Conservation (phyloP, 1,284 basidiomycete genomes). For the Trichosporon ovoides region DNA sequence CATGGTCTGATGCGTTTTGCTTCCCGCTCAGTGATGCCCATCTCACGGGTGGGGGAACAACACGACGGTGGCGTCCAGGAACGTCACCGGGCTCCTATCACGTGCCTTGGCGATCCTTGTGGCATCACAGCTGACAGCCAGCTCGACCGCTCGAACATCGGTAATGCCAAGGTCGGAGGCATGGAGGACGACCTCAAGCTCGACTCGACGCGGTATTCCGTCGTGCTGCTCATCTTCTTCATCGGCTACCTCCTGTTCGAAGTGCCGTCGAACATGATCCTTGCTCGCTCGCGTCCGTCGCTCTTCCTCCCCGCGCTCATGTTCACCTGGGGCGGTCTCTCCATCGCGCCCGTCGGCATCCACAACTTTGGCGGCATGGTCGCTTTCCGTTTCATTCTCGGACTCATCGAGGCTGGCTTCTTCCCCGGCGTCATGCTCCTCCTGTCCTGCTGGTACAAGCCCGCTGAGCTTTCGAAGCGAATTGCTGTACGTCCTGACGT, state of each 20-base stretch:
- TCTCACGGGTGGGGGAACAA: neutral
- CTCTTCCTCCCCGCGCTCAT: conserved; percentile 32
- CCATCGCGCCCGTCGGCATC: conserved; percentile 20
- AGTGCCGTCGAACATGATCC: conserved; percentile 46
- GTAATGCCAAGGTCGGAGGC: conserved; percentile 37
- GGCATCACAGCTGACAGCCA: neutral
- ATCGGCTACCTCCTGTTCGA: conserved; percentile 41
- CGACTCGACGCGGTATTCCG: conserved; percentile 35
- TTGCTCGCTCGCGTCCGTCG: conserved; percentile 10
- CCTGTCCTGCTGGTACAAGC: conserved; percentile 45
- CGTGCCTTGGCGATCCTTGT: no score
- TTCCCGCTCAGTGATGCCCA: neutral
- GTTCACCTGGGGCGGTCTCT: conserved; percentile 26
- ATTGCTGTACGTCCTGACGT: conserved; percentile 3
- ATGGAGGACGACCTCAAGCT: conserved; percentile 45
- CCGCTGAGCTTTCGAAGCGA: conserved; percentile 41
- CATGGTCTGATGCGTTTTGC: no score
- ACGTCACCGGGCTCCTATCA: no score
- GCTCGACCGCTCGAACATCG: conserved; percentile 33
- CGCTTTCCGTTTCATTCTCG: conserved; percentile 26
- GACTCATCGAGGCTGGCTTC: conserved; percentile 37
- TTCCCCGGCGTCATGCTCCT: conserved; percentile 42
- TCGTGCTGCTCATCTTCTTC: conserved; percentile 47
- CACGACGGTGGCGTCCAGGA: no score
- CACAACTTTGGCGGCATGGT: conserved; percentile 19